Conservation (phyloP, 768 basidiomycete species). For the Suillus paluster region DNA sequence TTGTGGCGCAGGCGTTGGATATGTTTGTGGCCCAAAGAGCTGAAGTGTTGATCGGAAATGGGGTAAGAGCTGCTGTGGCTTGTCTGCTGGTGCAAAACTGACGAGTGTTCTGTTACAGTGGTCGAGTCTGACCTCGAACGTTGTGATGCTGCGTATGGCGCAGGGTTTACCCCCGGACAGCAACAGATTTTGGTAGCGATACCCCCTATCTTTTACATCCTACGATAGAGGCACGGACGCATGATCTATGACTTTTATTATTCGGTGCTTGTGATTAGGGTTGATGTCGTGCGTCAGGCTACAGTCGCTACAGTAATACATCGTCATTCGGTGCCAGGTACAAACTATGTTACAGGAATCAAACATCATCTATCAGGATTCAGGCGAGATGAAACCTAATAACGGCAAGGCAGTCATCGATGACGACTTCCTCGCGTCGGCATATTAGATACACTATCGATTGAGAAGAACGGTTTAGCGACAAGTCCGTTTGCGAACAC, state of each 20-base stretch:
- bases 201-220: not conserved
- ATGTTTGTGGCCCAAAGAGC: conserved; percentile 52
- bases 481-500: no score
- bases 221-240: not conserved
- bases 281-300: not conserved
- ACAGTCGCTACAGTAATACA: conserved; percentile 2
- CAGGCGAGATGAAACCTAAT: not conserved
- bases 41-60: conserved; percentile 56
- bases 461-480: no score
- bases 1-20: conserved; percentile 51
- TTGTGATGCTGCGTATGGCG: conserved; percentile 41
- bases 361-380: not conserved
- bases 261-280: not conserved
- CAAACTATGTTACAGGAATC: not conserved
- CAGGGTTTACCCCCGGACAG: conserved; percentile 29
- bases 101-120: conserved; percentile 30
- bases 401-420: no score
- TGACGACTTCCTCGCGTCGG: no score
- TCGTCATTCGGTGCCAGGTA: not conserved
- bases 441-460: no score
- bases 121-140: conserved; percentile 46
- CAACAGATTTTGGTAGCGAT: conserved; percentile 40
- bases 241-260: not conserved
- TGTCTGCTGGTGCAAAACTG: not conserved
- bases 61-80: conserved; percentile 37